These are phyloP conservation scores for Andrographis paniculata DNA, from an alignment of 305 asterid genomes.

Conservation along the genomic window DNA sequence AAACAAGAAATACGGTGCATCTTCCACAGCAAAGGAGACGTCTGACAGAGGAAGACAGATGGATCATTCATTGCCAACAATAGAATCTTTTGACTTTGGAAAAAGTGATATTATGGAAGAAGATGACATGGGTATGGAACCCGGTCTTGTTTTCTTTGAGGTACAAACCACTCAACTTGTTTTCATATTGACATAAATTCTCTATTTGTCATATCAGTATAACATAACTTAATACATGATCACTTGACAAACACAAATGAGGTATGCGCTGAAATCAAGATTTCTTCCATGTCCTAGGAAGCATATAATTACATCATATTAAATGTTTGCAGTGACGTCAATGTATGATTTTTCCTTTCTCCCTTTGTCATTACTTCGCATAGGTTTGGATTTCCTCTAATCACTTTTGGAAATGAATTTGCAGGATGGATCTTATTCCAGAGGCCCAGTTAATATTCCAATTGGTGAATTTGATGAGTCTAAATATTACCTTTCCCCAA, in stretches of 20 bases:
- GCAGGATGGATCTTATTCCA: constrained; percentile 99
- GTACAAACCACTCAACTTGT: constrained; percentile 26
- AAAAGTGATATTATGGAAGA: constrained; percentile 91
- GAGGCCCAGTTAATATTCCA: constrained; percentile 90
- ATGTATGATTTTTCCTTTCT: constrained; percentile 1
- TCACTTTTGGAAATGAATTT: constrained; percentile 20
- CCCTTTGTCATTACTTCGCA: neutral
- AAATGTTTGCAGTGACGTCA: neutral
- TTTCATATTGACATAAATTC: constrained; percentile 5
- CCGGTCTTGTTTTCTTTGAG: constrained; percentile 96
- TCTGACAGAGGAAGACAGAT: constrained; percentile 23
- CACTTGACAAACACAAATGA: neutral
- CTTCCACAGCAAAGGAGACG: constrained; percentile 18
- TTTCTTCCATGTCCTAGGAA: neutral
- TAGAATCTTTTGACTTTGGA: constrained; percentile 73
- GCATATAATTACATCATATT: neutral
- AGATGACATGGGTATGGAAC: constrained; percentile 88
- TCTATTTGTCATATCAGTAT: neutral
- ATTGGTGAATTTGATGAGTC: constrained; percentile 62
- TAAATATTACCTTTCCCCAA: constrained; percentile 69
- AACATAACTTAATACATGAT: constrained; percentile 10
- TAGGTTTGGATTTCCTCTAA: constrained; percentile 8
- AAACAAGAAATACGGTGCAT: constrained; percentile 20
- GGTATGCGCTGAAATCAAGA: constrained; percentile 1
- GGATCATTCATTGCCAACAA: constrained; percentile 45